Percentiles rank a stretch among this genome's conserved stretches.
phyloP scores from a whole-genome alignment of 495 filamentous ascomycete species.

The Penicillium mononematosum region DNA sequence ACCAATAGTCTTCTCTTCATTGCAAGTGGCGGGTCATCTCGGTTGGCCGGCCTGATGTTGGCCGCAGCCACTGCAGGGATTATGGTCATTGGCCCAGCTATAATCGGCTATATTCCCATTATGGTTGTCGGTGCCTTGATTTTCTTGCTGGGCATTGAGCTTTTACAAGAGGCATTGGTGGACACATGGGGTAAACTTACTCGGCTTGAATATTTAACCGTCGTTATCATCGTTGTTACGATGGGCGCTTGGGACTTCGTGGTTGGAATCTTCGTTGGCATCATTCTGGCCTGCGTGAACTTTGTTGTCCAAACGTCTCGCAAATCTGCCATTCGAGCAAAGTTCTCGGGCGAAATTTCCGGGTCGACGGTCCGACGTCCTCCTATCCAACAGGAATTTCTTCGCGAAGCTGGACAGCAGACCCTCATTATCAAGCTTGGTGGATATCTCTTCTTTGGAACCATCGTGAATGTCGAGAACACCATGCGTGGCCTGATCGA shows the following conservation, averaged over 20 bases:
- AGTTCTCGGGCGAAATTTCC: slow-evolving; percentile 80
- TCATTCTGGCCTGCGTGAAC: slow-evolving; percentile 85
- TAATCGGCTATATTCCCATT: slow-evolving; percentile 92
- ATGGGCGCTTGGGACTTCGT: slow-evolving; percentile 99
- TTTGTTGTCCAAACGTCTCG: slow-evolving; percentile 88
- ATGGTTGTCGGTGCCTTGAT: slow-evolving; percentile 96
- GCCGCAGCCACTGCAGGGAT: slow-evolving; percentile 76
- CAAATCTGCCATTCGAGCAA: slow-evolving; percentile 81
- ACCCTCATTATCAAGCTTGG: slow-evolving; percentile 86
- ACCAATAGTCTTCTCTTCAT: slow-evolving; percentile 96
- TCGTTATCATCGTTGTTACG: slow-evolving; percentile 86
- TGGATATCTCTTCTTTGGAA: slow-evolving; percentile 94
- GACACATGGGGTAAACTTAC: slow-evolving; percentile 85
- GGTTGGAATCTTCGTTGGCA: slow-evolving; percentile 85
- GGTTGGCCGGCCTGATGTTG: slow-evolving; percentile 82
- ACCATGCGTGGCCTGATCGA: slow-evolving; percentile 77
- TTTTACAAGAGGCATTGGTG: slow-evolving; percentile 82
- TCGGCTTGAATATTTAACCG: slow-evolving; percentile 83
- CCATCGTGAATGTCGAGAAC: slow-evolving; percentile 90
- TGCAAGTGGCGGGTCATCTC: slow-evolving; percentile 79
- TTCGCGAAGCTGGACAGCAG: slow-evolving; percentile 81
- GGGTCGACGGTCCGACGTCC: slow-evolving; percentile 90
- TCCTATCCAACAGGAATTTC: slow-evolving; percentile 80
- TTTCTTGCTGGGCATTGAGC: slow-evolving; percentile 87
- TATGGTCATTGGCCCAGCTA: slow-evolving; percentile 76